Base-by-base conservation (phyloP, 345 rosid species). In the Arabidopsis suecica region DNA sequence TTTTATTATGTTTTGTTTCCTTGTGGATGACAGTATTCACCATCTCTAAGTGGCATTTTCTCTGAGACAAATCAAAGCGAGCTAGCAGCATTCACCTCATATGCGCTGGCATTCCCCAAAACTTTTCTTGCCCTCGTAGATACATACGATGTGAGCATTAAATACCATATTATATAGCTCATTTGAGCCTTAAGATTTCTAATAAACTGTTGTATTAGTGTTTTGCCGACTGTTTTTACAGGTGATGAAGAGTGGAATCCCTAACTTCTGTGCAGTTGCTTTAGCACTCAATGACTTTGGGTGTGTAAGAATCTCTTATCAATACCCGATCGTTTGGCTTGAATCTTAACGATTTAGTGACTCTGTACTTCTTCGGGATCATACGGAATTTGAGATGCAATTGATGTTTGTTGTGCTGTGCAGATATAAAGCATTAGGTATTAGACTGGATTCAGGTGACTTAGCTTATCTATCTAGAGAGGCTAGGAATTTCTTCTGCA, bases 1-100 rank as follows among this genome's bases (percentile, higher is more conserved):
- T 66, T 54, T 44, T 7, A 38, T 62, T 28, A 62, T 51, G 6
- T 59, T 51, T 53, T 10, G 40, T 18, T 55, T 65, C 40, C 36
- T 45, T 61, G 40, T 50, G 58, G 44, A 49, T 59, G 25, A 58
- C 84, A 92, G 97, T 71, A 89, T 86, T 82, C 92, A 49, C 84
- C 82, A 7, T 71, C 88, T 48, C 81, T 88, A 4, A 65, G 73
- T 65, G 86, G 86, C 45, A 57, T 63, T 74, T 90, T 90, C 79
- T 92, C 93, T 58, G 96, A 93, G 84, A 95, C 98, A 69, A 95
- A 95, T 84, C 91, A 87, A 83, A 92, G 99, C 59, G 99, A 95
- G 83, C 88, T 96, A 28, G 89, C 88, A 66, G 97, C 98, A 22
- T 96, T 96, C 80, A 87, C 80, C 37, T 91, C 97, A 44, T 96